Evolutionary conservation across 805 yeast species (phyloP), one percentile per base, ranked within the genome.

Genomic region (Cyberlindnera mississippiensis): DNA sequence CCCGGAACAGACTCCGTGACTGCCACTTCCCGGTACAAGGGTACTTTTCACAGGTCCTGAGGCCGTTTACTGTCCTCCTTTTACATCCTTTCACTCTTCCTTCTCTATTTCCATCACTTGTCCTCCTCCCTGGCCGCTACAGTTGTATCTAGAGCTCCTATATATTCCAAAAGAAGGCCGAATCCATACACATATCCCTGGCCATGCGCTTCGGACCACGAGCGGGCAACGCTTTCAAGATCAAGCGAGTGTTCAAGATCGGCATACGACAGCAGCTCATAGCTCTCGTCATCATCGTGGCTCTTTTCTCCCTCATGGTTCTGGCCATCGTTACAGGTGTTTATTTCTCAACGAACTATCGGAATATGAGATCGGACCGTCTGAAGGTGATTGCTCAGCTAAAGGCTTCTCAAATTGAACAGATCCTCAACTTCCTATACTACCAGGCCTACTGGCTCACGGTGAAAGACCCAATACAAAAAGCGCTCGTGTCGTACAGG

Each of bases 261-360:
- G 84, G 91, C 33, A 78, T 87, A 43, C 66, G 88, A 53, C 79
- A 87, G 18, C 95, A 87, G 66, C 76, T 87, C 38, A 80, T 85
- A 38, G 72, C 76, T 4, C 65, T 86, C 24, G 95, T 86, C 48
- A 68, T 84, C 40, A 63, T 82, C 41, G 82, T 85, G 30, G 80
- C 91, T 10, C 64, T 83, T 29, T 65, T 82, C 40, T 85, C 95
- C 1, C 68, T 89, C 36, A 69, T 83, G 22, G 78, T 86, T 2
- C 63, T 89, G 34, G 89, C 93, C 6, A 68, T 85, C 16, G 88
- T 84, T 18, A 77, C 87, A 9, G 93, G 85, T 37, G 75, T 83
- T 4, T 85, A 85, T 60, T 86, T 84, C 60, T 76, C 86, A 4
- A 61, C 68, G 16, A 82, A 78, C 48, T 76, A 82, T 45, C 73